Evolutionary conservation across 2,329 filamentous ascomycete species (phyloP).

Genomic region (Celoporthe dispersa): DNA sequence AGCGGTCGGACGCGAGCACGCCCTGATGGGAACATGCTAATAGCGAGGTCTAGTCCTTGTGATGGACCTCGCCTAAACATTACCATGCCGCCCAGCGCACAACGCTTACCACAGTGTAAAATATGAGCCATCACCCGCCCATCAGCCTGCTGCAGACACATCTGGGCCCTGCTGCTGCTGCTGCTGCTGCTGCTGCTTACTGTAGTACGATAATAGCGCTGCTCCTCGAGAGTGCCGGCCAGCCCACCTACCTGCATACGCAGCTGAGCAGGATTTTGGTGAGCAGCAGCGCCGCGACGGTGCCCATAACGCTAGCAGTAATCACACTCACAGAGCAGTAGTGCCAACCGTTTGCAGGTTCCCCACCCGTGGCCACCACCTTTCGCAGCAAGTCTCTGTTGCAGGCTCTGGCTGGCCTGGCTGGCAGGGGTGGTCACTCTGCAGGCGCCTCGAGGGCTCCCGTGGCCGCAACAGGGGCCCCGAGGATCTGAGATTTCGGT

Average conservation of each 20-base stretch:
- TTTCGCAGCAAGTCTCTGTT: background rate
- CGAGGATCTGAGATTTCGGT: constrained; percentile 26
- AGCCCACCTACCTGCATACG: background rate
- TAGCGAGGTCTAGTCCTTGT: background rate
- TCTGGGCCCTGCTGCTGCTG: background rate
- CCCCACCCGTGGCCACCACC: background rate
- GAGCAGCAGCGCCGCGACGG: background rate
- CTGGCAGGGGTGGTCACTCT: background rate
- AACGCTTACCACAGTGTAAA: background rate
- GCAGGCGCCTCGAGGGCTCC: background rate
- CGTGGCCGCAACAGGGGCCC: constrained; percentile 13
- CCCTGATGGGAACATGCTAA: background rate
- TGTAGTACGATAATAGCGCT: background rate
- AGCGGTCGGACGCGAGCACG: background rate
- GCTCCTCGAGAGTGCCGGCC: background rate
- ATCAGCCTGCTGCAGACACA: background rate
- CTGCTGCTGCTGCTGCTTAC: background rate
- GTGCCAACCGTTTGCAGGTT: constrained; percentile 5
- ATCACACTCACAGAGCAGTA: background rate
- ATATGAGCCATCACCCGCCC: background rate
- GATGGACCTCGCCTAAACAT: background rate
- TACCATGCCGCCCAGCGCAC: background rate
- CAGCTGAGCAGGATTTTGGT: background rate
- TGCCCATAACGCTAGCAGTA: background rate
- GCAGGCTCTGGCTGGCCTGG: background rate